Conservation (phyloP, 176 grass and related monocot genomes). For the Musa acuminata region DNA sequence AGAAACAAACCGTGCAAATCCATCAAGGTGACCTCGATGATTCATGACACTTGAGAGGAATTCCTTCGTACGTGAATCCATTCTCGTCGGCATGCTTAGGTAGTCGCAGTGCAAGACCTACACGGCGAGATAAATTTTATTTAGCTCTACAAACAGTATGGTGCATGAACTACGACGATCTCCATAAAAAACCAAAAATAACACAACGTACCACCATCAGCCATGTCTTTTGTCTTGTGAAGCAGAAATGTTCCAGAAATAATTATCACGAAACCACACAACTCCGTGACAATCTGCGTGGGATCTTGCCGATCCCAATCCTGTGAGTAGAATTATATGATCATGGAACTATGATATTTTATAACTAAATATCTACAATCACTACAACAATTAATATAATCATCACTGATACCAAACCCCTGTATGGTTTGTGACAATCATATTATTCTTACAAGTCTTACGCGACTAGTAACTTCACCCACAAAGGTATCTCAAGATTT, state of each 20-base stretch:
- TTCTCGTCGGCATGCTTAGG: conserved; percentile 27
- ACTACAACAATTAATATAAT: no score
- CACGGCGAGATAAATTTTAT: not conserved
- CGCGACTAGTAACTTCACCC: no score
- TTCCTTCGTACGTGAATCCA: conserved; percentile 31
- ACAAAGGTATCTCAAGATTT: no score
- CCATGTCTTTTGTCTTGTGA: conserved; percentile 73
- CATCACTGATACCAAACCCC: no score
- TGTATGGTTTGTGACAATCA: no score
- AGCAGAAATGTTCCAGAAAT: conserved; percentile 76
- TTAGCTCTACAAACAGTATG: not conserved
- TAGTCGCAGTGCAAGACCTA: conserved; percentile 33
- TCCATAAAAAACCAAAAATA: not conserved
- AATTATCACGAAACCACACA: conserved; percentile 67
- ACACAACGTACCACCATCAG: conserved; percentile 19
- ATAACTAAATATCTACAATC: no score
- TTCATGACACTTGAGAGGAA: conserved; percentile 48
- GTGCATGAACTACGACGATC: not conserved
- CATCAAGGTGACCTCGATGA: not conserved
- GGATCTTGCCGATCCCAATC: conserved; percentile 78
- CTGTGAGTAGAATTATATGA: conserved; percentile 31
- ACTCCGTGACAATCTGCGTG: conserved; percentile 61
- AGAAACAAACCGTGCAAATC: not conserved
- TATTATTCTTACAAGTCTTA: no score
- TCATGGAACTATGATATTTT: not conserved